Conservation (phyloP, 139 green algal genomes). For the Spirogloea muscicola region DNA sequence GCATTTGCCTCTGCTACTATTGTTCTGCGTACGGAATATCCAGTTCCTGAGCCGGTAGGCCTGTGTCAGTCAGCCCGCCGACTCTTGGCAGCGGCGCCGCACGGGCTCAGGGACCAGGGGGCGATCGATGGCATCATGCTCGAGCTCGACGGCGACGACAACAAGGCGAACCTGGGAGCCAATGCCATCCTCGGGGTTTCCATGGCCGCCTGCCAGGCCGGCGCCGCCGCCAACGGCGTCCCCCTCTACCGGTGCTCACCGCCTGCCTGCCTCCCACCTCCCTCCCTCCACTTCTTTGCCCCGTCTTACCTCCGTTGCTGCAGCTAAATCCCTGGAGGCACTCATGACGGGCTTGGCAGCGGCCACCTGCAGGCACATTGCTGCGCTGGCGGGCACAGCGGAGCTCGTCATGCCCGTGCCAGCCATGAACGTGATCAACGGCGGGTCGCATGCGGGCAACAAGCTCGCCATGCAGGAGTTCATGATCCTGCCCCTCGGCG, state of each 20-base stretch:
- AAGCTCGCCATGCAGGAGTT: slow-evolving; percentile 99
- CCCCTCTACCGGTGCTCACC: slow-evolving; percentile 87
- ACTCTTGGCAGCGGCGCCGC: no score
- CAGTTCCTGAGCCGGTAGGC: no score
- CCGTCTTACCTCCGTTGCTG: no score
- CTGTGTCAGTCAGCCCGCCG: no score
- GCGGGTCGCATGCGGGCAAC: slow-evolving; percentile 95
- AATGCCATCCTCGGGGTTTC: slow-evolving; percentile 99
- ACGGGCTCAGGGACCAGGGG: slow-evolving; percentile 66
- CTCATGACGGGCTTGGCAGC: no score
- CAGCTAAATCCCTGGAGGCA: no score
- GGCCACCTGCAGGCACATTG: slow-evolving; percentile 51
- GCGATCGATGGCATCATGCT: slow-evolving; percentile 90
- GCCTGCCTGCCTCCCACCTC: no score
- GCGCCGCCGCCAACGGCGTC: slow-evolving; percentile 88
- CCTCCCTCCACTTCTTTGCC: no score
- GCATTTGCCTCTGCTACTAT: no score
- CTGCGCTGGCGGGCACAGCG: slow-evolving; percentile 84
- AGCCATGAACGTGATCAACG: slow-evolving; percentile 99
- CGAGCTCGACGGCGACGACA: slow-evolving; percentile 90
- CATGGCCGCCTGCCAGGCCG: slow-evolving; percentile 86
- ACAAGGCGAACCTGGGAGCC: slow-evolving; percentile 96
- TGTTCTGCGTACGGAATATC: no score
- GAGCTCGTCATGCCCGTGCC: slow-evolving; percentile 96
- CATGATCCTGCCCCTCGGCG: slow-evolving; percentile 95